Evolutionary conservation across 257 asterid genomes (phyloP), one percentile per base, ranked within the genome.

Genomic region (Rehmannia glutinosa): DNA sequence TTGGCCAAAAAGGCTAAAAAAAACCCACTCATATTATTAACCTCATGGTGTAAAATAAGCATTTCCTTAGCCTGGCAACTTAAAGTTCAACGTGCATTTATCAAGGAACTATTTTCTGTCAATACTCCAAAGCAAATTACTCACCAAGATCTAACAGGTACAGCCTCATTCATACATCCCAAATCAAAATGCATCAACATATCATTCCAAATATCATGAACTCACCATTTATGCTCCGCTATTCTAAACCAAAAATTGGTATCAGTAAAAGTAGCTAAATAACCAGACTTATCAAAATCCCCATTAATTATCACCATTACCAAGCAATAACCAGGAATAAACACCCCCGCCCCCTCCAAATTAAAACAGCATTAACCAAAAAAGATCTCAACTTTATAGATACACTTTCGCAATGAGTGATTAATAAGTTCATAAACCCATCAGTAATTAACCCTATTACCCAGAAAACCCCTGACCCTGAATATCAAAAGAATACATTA

Each of bases 301-400:
- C 43, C 8, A 33, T 11, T 10, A 49, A 50, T n/a, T 21, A 50
- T 0, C 2, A 19, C 49, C 21, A n/a, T n/a, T n/a, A n/a, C n/a
- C n/a, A n/a, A n/a, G n/a, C n/a, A n/a, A n/a, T n/a, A n/a, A n/a
- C n/a, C n/a, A n/a, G n/a, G n/a, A n/a, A n/a, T n/a, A n/a, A n/a
- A n/a, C n/a, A n/a, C n/a, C n/a, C n/a, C n/a, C n/a, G n/a, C n/a
- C n/a, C n/a, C n/a, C n/a, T n/a, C n/a, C n/a, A n/a, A n/a, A n/a
- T n/a, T n/a, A n/a, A n/a, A n/a, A n/a, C n/a, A 19, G 24, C 13
- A 17, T 41, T 39, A 6, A 46, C 55, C 5, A 47, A 43, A 39
- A 43, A 68, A 68, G 64, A 66, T 51, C 36, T 28, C n/a, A 27
- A 6, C 12, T 68, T 33, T 11, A n/a, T 17, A 68, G 35, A 32